phyloP scores from a whole-genome alignment of 345 rosid species.

The Acer saccharum region DNA sequence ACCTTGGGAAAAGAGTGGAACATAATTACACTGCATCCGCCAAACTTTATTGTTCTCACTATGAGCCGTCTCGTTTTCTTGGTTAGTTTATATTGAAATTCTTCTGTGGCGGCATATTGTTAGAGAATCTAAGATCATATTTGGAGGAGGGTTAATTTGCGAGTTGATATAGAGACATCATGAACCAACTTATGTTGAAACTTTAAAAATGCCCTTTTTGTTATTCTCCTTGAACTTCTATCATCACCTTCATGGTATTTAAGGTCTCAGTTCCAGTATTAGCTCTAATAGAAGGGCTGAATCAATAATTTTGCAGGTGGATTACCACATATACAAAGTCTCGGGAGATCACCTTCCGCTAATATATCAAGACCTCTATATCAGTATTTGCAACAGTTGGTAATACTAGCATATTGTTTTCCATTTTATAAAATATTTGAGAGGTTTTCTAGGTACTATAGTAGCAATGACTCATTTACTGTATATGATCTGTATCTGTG shows the following conservation, averaged over 20 bases:
- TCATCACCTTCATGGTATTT: not conserved
- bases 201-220: not conserved
- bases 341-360: slow-evolving; percentile 43
- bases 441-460: not conserved
- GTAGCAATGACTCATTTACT: not conserved
- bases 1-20: slow-evolving; percentile 46
- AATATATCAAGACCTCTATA: slow-evolving; percentile 48
- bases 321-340: slow-evolving; percentile 34
- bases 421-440: not conserved
- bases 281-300: not conserved
- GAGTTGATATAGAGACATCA: not conserved
- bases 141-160: not conserved
- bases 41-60: slow-evolving; percentile 32
- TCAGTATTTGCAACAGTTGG: slow-evolving; percentile 71
- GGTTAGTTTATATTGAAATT: slow-evolving; percentile 32
- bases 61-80: slow-evolving; percentile 30
- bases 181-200: not conserved
- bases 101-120: not conserved
- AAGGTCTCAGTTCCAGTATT: not conserved
- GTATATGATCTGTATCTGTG: not conserved
- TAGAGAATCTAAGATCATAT: not conserved
- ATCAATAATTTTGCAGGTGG: slow-evolving; percentile 38
- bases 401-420: slow-evolving; percentile 32
- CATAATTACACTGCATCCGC: slow-evolving; percentile 31
- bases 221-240: not conserved